Base-by-base conservation (phyloP, 2,329 filamentous ascomycete species). In the Sclerotinia glacialis region DNA sequence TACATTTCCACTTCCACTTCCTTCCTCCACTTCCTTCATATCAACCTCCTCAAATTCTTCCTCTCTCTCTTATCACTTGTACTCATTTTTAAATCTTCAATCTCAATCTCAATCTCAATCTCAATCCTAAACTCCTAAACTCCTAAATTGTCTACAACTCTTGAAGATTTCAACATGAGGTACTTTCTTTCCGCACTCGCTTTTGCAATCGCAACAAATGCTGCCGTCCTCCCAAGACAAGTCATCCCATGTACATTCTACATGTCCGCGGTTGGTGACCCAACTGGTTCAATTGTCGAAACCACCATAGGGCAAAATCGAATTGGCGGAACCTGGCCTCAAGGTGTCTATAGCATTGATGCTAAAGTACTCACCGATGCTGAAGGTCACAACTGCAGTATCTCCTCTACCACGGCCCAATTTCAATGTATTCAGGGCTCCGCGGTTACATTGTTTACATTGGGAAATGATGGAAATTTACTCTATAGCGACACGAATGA, bases 281-380 rank as follows among this genome's bases (percentile, higher is more conserved):
- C 69, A 26, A 71, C 72, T 14, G 72, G 70, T 31, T 65, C 60
- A 0, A 63, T 74, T 4, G 61, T 67, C 18, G 69, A 73, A 62
- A 67, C 70, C 37, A 68, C 70, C 2, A 69, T 72, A 18, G 74
- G 74, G 18, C 67, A 74, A 66, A 71, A 70, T 50, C 71, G 70
- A 56, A 70, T 75, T 46, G 71, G 70, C 21, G 72, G 72, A 8
- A 54, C 44, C 11, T 73, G 70, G 60, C 70, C 71, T 34, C 69
- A 69, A 63, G 71, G 66, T 5, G 42, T 60, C 18, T 75, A 72
- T 60, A 69, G 70, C 54, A 67, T 76, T 54, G 54, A 67, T 42
- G 67, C 62, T n/a, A 60, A 67, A 9, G 67, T 58, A 1, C 62
- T 76, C 62, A 70, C 66, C 40, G 72, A 74, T 53, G 55, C 64